Evolutionary conservation across 2,329 filamentous ascomycete species (phyloP).

Genomic region (Cylindrodendrum hubeiense): DNA sequence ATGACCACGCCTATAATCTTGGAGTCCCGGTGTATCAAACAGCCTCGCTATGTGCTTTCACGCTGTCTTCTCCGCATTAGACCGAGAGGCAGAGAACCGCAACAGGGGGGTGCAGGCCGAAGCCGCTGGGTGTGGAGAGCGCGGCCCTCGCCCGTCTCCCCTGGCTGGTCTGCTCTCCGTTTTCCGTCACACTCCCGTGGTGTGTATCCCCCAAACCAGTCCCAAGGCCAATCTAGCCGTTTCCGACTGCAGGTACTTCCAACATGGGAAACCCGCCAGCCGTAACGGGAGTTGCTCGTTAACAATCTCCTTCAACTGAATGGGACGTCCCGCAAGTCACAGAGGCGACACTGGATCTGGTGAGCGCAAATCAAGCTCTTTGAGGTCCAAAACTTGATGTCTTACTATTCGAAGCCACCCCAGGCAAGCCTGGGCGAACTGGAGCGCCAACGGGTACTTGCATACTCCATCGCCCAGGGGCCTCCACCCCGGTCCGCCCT

Average conservation of each 20-base stretch:
- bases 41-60: slow-evolving; percentile 32
- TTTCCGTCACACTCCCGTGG: slow-evolving; percentile 41
- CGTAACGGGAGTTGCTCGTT: slow-evolving; percentile 22
- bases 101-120: slow-evolving; percentile 36
- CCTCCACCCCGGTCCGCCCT: slow-evolving; percentile 36
- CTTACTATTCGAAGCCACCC: slow-evolving; percentile 34
- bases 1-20: slow-evolving; percentile 27
- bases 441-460: slow-evolving; percentile 43
- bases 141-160: slow-evolving; percentile 19
- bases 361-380: slow-evolving; percentile 20
- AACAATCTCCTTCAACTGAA: slow-evolving; percentile 4
- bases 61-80: slow-evolving; percentile 37
- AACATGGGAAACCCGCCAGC: slow-evolving; percentile 16
- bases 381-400: slow-evolving; percentile 30
- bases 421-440: slow-evolving; percentile 35
- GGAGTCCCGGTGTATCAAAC: slow-evolving; percentile 43
- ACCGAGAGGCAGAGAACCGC: slow-evolving; percentile 32
- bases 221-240: slow-evolving; percentile 27
- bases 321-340: slow-evolving; percentile 23
- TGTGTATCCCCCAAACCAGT: slow-evolving; percentile 34
- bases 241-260: slow-evolving; percentile 24
- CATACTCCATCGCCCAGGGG: slow-evolving; percentile 41
- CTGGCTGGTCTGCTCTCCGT: slow-evolving; percentile 31
- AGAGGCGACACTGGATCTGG: slow-evolving; percentile 23
- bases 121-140: slow-evolving; percentile 33